Percentiles rank a stretch among this genome's conserved stretches.
phyloP scores from a whole-genome alignment of 495 filamentous ascomycete species.

The Lasiosphaeria hispida region DNA sequence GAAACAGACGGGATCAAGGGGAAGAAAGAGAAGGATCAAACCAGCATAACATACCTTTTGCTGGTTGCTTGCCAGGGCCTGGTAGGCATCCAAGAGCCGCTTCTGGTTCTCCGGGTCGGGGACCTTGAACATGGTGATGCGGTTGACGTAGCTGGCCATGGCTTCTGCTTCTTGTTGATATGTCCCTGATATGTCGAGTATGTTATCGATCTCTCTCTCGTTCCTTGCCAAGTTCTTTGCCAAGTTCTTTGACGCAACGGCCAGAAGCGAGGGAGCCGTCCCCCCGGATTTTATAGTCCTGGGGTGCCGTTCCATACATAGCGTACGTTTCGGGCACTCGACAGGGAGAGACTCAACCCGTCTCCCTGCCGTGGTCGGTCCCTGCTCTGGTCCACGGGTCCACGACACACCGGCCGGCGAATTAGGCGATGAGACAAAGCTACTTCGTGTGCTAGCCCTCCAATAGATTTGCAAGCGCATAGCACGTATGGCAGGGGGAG shows the following conservation, averaged over 20 bases:
- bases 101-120: conserved; percentile 28
- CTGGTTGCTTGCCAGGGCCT: conserved; percentile 20
- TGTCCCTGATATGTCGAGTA: neutral
- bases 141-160: conserved; percentile 20
- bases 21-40: neutral
- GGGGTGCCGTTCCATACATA: too few species aligned
- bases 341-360: too few species aligned
- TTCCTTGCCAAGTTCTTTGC: too few species aligned
- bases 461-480: too few species aligned
- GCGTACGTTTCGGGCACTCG: too few species aligned
- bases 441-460: neutral
- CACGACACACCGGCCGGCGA: neutral
- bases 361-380: too few species aligned
- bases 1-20: neutral
- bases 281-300: too few species aligned
- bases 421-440: neutral
- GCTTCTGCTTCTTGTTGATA: neutral
- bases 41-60: conserved; percentile 24
- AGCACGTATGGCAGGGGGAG: too few species aligned
- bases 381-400: too few species aligned
- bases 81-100: conserved; percentile 34
- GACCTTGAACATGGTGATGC: conserved; percentile 42
- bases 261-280: too few species aligned
- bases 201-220: too few species aligned
- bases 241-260: too few species aligned